Base-by-base conservation (phyloP, 2,329 filamentous ascomycete species). In the Colletotrichum euphorbiae region DNA sequence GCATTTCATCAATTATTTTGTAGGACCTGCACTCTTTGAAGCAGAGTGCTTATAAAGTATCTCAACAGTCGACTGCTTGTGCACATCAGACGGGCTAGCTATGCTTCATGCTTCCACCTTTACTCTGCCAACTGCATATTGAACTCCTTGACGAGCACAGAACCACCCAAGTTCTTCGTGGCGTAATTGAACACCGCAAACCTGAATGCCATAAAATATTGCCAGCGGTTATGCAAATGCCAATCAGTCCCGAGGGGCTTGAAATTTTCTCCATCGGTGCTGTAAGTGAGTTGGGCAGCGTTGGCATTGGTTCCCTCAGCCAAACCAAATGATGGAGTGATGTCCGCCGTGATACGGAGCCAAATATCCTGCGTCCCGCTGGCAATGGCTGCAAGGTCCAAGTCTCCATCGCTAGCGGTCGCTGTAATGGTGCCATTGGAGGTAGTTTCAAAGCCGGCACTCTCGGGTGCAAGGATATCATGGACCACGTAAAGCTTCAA, bases 121-220 rank as follows among this genome's bases (percentile, higher is more conserved):
- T 56, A 67, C 21, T 64, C 54, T 5, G 38, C 62, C 9, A 55
- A 31, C 9, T 67, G 6, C 8, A 69, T n/a, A 0, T 12, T 52
- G 11, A 69, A 69, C 19, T 67, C 66, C 42, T 69, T 67, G 4
- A 69, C 50, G 0, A 59, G 28, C 2, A 68, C 54, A 2, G 67
- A 70, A 8, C 74, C 75, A 0, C 74, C 74, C 15, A 75, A 17
- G 1, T 52, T 38, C 50, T 76, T 75, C 0, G 83, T 85, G 0
- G 83, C 84, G 74, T 78, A 83, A 70, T 85, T 85, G 64, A 85
- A 85, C 3, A 85, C 80, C 0, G 78, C 83, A 71, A 77, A 86
- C 0, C 83, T 77, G 70, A 84, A 85, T 0, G 81, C 84, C 72
- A 83, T 79, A 61, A 84, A 86, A 73, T 80, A 83, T 12, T 75